Base-by-base conservation (phyloP, 1,284 basidiomycete species). In the Melampsora larici-populina region DNA sequence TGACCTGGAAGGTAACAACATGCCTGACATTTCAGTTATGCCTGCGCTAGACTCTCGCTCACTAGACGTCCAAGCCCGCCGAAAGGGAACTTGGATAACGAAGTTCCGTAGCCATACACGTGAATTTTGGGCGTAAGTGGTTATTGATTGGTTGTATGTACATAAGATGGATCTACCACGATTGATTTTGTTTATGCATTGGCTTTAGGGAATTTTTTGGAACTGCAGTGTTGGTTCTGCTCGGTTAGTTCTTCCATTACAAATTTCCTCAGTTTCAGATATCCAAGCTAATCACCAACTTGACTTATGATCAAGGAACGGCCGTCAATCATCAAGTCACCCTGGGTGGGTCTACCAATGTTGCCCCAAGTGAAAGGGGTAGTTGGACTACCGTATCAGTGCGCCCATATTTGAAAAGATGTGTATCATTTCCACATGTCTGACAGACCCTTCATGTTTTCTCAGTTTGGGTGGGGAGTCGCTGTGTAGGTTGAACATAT, bases 251-350 rank as follows among this genome's bases (percentile, higher is more conserved):
- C 13, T 13, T 49, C 36, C 15, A 64, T 21, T 40, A 18, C 31
- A n/a, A n/a, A 33, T n/a, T 24, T 48, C 3, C 18, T 48, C 60
- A 21, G 6, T 62, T 33, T 26, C 7, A 29, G 24, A 46, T 18
- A 31, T 18, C 11, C 26, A 26, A 15, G 33, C 24, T n/a, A n/a
- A n/a, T 26, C 2, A 36, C 24, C 26, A 33, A 65, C 24, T 5
- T 11, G 6, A 65, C 33, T 29, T 18, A n/a, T n/a, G 1, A 65
- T 65, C 26, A 36, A 74, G 72, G 72, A 9, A 74, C 72, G 55
- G 72, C 63, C 36, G 74, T 55, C 33, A 76, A 76, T 46, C 55
- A 76, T 51, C 74, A 76, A 68, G 74, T 76, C 31, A 60, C 66
- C 31, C 74, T 76, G 31, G 66, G 74, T 60, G 63, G 63, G n/a